phyloP scores from a whole-genome alignment of 169 alveolate species.

The Theileria parva region DNA sequence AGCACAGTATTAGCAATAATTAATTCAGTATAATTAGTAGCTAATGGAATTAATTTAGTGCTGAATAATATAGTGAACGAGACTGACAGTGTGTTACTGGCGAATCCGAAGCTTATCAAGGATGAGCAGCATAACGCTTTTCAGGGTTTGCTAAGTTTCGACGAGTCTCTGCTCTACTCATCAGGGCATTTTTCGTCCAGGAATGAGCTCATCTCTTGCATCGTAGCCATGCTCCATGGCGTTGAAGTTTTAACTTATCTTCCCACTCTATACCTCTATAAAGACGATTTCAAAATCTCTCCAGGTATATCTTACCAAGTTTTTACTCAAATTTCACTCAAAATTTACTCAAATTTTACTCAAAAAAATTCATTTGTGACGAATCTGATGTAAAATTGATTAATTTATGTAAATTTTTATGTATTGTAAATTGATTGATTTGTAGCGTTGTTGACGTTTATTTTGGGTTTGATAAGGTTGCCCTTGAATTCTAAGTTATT shows the following conservation, averaged over 20 bases:
- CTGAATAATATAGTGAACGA: constrained; percentile 48
- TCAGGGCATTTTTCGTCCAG: constrained; percentile 6
- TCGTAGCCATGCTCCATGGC: constrained; percentile 79
- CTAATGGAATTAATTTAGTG: constrained; percentile 20
- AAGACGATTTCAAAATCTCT: constrained; percentile 80
- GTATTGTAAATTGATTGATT: background rate
- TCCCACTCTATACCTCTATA: constrained; percentile 81
- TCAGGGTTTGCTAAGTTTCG: constrained; percentile 1
- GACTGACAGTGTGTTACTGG: constrained; percentile 66
- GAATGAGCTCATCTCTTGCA: constrained; percentile 60
- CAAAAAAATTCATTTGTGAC: background rate
- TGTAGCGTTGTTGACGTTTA: constrained; percentile 77
- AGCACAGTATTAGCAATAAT: background rate
- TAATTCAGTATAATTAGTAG: background rate
- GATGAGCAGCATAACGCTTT: constrained; percentile 31
- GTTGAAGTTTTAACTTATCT: constrained; percentile 81
- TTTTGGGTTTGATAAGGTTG: constrained; percentile 77
- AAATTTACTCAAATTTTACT: too few species aligned
- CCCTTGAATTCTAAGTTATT: constrained; percentile 84
- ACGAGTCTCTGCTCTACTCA: constrained; percentile 15
- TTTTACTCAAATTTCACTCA: too few species aligned
- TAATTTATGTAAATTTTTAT: background rate
- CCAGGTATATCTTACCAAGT: too few species aligned
- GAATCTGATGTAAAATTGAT: background rate
- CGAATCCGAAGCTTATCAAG: constrained; percentile 57